These are phyloP conservation scores for Cryptococcus sp. DNA, from an alignment of 1,284 basidiomycete species.

Conservation along the genomic window DNA sequence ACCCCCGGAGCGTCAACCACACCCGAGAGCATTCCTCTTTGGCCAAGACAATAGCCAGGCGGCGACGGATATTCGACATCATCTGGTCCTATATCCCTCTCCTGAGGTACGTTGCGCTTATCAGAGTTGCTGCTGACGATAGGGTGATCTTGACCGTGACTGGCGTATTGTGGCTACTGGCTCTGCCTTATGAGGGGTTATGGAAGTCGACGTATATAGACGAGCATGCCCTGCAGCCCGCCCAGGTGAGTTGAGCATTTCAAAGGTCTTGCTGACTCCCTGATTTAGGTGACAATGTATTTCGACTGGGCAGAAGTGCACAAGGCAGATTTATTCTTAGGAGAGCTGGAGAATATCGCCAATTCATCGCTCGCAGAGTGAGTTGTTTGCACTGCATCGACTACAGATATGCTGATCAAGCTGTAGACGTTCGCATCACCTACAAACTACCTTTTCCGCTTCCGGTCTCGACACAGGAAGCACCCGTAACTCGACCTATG, in stretches of 20 bases:
- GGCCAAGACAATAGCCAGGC: conserved; percentile 27
- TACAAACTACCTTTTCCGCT: conserved; percentile 22
- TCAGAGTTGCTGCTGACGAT: not conserved
- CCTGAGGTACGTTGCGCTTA: conserved; percentile 18
- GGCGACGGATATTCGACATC: conserved; percentile 15
- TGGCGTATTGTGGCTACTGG: conserved; percentile 73
- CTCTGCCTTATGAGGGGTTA: conserved; percentile 66
- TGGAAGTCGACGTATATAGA: conserved; percentile 77
- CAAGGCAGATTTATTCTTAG: conserved; percentile 74
- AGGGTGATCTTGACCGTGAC: conserved; percentile 57
- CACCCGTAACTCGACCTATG: conserved; percentile 65
- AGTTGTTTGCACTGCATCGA: conserved; percentile 44
- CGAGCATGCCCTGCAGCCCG: conserved; percentile 90
- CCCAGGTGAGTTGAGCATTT: conserved; percentile 62
- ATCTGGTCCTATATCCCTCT: conserved; percentile 21
- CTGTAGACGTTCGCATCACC: conserved; percentile 17
- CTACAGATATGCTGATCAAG: conserved; percentile 4
- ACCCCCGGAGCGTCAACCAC: conserved; percentile 26
- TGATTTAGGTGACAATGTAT: conserved; percentile 74
- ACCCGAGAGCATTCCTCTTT: conserved; percentile 30
- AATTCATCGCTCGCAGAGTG: conserved; percentile 72
- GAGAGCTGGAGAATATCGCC: conserved; percentile 66
- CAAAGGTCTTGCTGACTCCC: not conserved
- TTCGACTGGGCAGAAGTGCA: conserved; percentile 88
- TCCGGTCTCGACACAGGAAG: conserved; percentile 31